Evolutionary conservation across 495 filamentous ascomycete genomes (phyloP), one percentile per base, ranked within the genome.

Genomic region (Talaromyces liani): DNA sequence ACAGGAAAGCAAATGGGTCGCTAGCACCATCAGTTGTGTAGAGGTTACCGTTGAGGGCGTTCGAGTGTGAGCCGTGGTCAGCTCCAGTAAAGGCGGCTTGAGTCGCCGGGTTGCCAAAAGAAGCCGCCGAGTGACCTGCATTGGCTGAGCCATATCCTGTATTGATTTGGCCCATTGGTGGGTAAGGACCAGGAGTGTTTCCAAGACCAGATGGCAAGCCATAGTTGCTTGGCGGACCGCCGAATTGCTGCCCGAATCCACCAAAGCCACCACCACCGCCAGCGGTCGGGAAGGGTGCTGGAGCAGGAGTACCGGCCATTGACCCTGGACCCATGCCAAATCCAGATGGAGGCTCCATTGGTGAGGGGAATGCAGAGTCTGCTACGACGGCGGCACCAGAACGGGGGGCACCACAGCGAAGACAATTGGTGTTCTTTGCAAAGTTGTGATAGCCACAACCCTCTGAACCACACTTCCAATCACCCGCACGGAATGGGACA

Each of bases 361-460:
- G 88, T 7, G 91, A 93, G 16, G 92, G 88, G 79, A 93, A 97
- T 18, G 90, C 91, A 25, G 92, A 91, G 70, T 97, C 94, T 29
- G 93, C 93, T 61, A 97, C 92, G 16, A 98, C 89, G 27, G 93
- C 92, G 60, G 94, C 94, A 61, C 89, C 89, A 60, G 92, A 92
- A 67, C 94, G 91, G 72, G 92, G 94, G 24, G 92, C 95, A 69
- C 94, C 94, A 70, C 94, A 98, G 61, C 94, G 90, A 60, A 98
- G 84, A 75, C 94, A 98, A 73, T 90, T 94, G 66, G 97, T 93
- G 71, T 98, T 98, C 84, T 98, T 98, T 53, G 94, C 94, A 70
- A 98, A 98, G 75, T 98, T 98, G 77, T 98, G 94, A 69, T 98
- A 98, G 34, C 90, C 91, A 73, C 94, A 98, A n/a, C 92, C 92